Conservation (phyloP, 805 yeast species). For the Candida vaughaniae region DNA sequence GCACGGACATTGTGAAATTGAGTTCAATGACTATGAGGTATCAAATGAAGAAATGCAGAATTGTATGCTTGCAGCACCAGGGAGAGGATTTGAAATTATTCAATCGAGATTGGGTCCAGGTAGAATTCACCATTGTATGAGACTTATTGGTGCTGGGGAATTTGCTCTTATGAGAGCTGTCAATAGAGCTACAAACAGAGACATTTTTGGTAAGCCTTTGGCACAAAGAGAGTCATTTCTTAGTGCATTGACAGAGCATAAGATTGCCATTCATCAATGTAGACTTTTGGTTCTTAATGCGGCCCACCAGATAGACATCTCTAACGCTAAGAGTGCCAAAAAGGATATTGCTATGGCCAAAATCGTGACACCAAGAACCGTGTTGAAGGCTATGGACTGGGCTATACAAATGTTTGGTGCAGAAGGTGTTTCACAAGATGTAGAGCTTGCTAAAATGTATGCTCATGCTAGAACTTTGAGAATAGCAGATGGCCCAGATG, state of each 20-base stretch:
- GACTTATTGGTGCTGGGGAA: conserved; percentile 61
- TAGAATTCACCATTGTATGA: conserved; percentile 70
- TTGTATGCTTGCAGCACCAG: conserved; percentile 40
- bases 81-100: conserved; percentile 61
- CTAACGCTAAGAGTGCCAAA: conserved; percentile 54
- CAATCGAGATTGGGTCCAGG: conserved; percentile 70
- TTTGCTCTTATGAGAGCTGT: conserved; percentile 48
- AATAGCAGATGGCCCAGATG: conserved; percentile 72
- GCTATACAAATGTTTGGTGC: conserved; percentile 65
- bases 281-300: conserved; percentile 56
- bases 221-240: conserved; percentile 51
- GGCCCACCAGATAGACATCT: conserved; percentile 55
- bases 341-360: conserved; percentile 62
- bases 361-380: conserved; percentile 57
- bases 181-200: conserved; percentile 51
- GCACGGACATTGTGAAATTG: conserved; percentile 67
- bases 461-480: conserved; percentile 54
- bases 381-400: conserved; percentile 54
- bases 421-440: conserved; percentile 62
- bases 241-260: conserved; percentile 48
- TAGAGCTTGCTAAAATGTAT: conserved; percentile 54
- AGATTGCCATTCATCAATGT: conserved; percentile 55
- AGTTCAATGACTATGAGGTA: conserved; percentile 48
- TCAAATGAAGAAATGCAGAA: conserved; percentile 45
- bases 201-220: conserved; percentile 52